Evolutionary conservation across 1,284 basidiomycete genomes (phyloP), one percentile per base, ranked within the genome.

Genomic region (Vanrija sp.): DNA sequence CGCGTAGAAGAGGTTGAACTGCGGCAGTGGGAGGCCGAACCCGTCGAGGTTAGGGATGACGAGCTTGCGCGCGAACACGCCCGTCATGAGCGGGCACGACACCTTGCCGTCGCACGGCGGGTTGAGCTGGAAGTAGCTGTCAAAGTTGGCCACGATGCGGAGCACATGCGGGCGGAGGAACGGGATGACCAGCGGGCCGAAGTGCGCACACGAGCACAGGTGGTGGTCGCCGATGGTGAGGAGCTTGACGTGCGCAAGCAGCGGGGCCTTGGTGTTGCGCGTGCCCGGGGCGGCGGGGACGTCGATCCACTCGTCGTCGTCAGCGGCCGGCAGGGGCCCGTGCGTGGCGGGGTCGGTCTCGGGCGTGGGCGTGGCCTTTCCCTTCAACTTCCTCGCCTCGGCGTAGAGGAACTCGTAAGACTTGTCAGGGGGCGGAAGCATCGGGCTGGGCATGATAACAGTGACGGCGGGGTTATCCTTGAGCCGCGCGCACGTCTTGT

Each of bases 41-140:
- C 38, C 47, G 38, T 54, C 52, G 6, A 49, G 43, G 26, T 54
- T 54, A 43, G 47, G 52, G 9, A 54, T 38, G n/a, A 54, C 47
- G 16, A 49, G 18, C 47, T 54, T 54, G 43, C 26, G 43, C 4
- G 47, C 9, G 25, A 6, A 12, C 23, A 54, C 5, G 18, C 7
- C 19, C 6, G 14, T 14, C 47, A 54, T 29, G 29, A 53, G 34
- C 12, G 48, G 18, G 43, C 52, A 54, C 0, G 10, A 18, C 4
- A 3, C 5, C 3, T 39, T 18, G 40, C 40, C n/a, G 47, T 54
- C 38, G 47, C 47, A 48, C 15, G 45, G 43, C 23, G 29, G 23
- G 10, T 39, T 7, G 43, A 45, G 38, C 42, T 40, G 15, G 40
- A 42, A 42, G 29, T 44, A 6, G 10, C 39, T 16, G 19, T 34